Evolutionary conservation across 177 flowering plant species (phyloP).

Genomic region (Vitis hybrid): DNA sequence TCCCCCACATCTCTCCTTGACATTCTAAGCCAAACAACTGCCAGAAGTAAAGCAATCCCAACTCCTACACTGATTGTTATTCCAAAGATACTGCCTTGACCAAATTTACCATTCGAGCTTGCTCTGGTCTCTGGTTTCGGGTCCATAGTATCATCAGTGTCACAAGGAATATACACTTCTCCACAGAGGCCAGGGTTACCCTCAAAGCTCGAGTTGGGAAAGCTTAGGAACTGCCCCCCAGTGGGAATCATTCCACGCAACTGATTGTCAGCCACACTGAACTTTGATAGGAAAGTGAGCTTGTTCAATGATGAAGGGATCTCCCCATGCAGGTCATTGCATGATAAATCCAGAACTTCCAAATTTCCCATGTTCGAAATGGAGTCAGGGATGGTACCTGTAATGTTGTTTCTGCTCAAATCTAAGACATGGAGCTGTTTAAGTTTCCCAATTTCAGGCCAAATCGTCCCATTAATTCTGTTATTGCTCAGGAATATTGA

Average conservation of each 20-base stretch:
- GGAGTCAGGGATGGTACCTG: conserved; percentile 62
- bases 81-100: conserved; percentile 47
- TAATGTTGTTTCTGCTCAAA: conserved; percentile 71
- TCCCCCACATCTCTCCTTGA: conserved; percentile 36
- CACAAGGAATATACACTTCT: conserved; percentile 41
- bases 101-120: conserved; percentile 23
- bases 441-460: conserved; percentile 68
- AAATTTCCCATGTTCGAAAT: conserved; percentile 66
- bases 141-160: conserved; percentile 6
- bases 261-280: conserved; percentile 79
- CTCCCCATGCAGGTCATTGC: conserved; percentile 56
- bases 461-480: conserved; percentile 53
- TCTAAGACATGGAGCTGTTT: conserved; percentile 73
- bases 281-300: conserved; percentile 76
- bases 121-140: conserved; percentile 26
- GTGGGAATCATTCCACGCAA: conserved; percentile 64
- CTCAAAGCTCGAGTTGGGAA: conserved; percentile 75
- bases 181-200: conserved; percentile 80
- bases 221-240: conserved; percentile 72
- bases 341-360: conserved; percentile 70
- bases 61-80: conserved; percentile 57
- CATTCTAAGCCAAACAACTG: conserved; percentile 42
- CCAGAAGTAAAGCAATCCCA: conserved; percentile 59
- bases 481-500: conserved; percentile 65
- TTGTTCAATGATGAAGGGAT: conserved; percentile 62